Conservation (phyloP, 305 asterid genomes). For the Fraxinus platypoda region DNA sequence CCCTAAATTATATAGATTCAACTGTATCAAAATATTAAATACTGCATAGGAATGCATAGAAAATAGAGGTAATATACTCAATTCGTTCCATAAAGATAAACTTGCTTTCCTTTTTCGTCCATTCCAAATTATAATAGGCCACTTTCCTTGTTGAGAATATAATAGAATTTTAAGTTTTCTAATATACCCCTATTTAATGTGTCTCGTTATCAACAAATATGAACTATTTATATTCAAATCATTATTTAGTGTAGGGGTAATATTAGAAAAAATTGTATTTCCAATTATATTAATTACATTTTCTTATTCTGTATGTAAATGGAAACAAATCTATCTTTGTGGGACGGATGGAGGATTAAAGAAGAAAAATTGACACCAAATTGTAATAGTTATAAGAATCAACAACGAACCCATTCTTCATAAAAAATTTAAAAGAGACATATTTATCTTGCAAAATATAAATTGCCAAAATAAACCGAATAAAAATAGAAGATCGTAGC, state of each 20-base stretch:
- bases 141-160: neutral
- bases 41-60: neutral
- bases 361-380: neutral
- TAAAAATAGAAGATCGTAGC: neutral
- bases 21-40: conserved; percentile 18
- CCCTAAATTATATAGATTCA: conserved; percentile 47
- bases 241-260: neutral
- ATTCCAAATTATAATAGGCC: neutral
- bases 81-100: neutral
- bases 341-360: neutral
- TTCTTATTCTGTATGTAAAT: neutral
- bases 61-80: neutral
- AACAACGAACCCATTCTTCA: neutral
- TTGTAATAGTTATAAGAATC: neutral
- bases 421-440: neutral
- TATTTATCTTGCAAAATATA: neutral
- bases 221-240: neutral
- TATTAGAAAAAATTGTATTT: too few species aligned
- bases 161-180: neutral
- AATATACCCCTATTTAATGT: neutral
- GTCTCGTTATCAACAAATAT: neutral
- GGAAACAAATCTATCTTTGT: neutral
- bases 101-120: neutral
- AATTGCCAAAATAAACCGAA: neutral
- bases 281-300: neutral